Evolutionary conservation across 129 eudicot species (phyloP), one percentile per base, ranked within the genome.

Genomic region (Artemisia tridentata): DNA sequence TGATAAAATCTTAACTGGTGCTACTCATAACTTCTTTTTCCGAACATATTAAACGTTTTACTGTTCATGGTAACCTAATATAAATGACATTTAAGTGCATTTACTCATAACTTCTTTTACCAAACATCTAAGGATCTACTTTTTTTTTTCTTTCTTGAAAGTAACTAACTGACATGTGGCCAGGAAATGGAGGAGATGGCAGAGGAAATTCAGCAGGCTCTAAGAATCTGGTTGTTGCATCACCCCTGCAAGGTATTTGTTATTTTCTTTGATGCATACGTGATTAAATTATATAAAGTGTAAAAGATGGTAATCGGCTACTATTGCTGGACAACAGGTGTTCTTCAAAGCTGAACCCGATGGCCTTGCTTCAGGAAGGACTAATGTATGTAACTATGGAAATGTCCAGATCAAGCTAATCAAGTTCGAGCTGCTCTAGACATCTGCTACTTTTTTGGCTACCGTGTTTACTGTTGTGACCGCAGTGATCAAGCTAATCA

Each of bases 131-230:
- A 59, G 62, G 20, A 29, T 49, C 11, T 62, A 0, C 41, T 31
- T 27, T 16, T 45, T 4, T 45, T 20, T 20, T 67, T 18, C 31
- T 0, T 41, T 67, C 20, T 70, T 38, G 56, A 73, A 69, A 52
- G 47, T 55, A 69, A 27, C 51, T 80, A 31, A 56, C 52, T 17
- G 13, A 76, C 54, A 14, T 43, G 38, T 53, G 7, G 21, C 57
- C 56, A 95, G 99, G 99, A 95, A 75, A 58, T 90, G 76, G 95
- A 84, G 75, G 84, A 74, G 72, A 78, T 95, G 71, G 77, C 84
- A 72, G 96, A 87, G 84, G 99, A 95, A 81, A 85, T 95, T 60
- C 99, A 95, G 65, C 89, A 82, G 55, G 96, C 92, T 64, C 85
- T 97, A 83, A 86, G 96, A 86, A 95, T 95, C 41, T 85, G 79